Evolutionary conservation across 805 yeast genomes (phyloP).

Genomic region (Sungouiozyma intestinalis): DNA sequence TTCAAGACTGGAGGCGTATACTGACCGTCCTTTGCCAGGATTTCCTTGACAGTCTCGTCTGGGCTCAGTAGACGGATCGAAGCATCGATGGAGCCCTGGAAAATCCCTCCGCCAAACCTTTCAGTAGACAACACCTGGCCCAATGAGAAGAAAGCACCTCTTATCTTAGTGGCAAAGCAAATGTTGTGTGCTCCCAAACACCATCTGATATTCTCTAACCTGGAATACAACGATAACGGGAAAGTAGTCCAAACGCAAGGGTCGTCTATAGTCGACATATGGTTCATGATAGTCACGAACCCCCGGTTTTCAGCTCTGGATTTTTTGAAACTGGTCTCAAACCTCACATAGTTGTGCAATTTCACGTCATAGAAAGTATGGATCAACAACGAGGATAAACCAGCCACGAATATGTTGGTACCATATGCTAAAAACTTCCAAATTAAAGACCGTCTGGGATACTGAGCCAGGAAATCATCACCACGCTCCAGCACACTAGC

Average conservation of each 20-base stretch:
- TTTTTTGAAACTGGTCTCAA: conserved; percentile 53
- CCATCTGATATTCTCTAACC: conserved; percentile 73
- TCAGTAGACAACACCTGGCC: conserved; percentile 85
- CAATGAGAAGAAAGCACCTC: conserved; percentile 59
- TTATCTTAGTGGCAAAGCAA: conserved; percentile 53
- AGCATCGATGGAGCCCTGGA: conserved; percentile 84
- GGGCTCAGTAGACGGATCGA: conserved; percentile 71
- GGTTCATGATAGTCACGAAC: conserved; percentile 80
- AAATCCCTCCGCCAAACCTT: conserved; percentile 88
- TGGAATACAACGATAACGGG: conserved; percentile 56
- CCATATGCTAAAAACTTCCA: conserved; percentile 66
- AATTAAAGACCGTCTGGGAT: conserved; percentile 44
- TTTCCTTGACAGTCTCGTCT: conserved; percentile 39
- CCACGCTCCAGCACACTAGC: conserved; percentile 63
- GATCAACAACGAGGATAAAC: conserved; percentile 51
- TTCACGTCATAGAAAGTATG: conserved; percentile 54
- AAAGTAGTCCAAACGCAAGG: conserved; percentile 83
- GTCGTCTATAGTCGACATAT: conserved; percentile 85
- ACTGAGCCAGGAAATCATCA: conserved; percentile 52
- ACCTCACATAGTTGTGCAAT: conserved; percentile 48
- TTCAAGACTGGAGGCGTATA: conserved; percentile 50
- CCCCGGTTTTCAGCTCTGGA: conserved; percentile 64
- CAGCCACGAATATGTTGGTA: conserved; percentile 57
- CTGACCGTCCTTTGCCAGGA: conserved; percentile 11
- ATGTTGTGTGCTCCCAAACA: conserved; percentile 88